phyloP scores from a whole-genome alignment of 2,329 filamentous ascomycete genomes.

The Nannizziopsis barbatae region DNA sequence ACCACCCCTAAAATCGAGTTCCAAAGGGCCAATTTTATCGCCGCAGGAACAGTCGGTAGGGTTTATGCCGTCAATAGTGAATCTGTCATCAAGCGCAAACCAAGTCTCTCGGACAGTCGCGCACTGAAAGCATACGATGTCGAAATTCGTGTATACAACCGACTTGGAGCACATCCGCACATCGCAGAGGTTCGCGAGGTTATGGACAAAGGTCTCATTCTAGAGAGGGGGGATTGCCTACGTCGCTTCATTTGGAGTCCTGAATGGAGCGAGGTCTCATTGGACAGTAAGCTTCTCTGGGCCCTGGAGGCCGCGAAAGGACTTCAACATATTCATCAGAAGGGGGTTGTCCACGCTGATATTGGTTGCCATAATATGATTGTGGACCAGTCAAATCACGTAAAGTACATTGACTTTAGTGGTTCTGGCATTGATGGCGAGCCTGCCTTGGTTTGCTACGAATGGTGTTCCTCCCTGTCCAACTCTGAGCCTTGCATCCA shows the following conservation, averaged over 20 bases:
- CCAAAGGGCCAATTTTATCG: too few relatives aligned
- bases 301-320: slow-evolving; percentile 15
- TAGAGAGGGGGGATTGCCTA: too few relatives aligned
- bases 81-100: too few relatives aligned
- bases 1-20: too few relatives aligned
- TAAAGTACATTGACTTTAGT: slow-evolving; percentile 17
- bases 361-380: slow-evolving; percentile 16
- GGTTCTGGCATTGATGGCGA: slow-evolving; percentile 16
- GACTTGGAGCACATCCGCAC: background rate
- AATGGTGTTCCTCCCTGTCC: slow-evolving; percentile 15
- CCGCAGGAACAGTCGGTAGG: too few relatives aligned
- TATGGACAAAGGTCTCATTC: background rate
- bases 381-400: slow-evolving; percentile 12
- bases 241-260: too few relatives aligned
- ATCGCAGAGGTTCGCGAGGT: background rate
- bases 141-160: background rate
- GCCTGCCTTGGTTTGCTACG: slow-evolving; percentile 15
- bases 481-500: slow-evolving; percentile 10
- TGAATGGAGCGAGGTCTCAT: background rate
- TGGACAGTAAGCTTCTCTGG: slow-evolving; percentile 7
- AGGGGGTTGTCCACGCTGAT: slow-evolving; percentile 15
- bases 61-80: too few relatives aligned
- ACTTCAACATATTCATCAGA: slow-evolving; percentile 14
- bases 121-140: background rate
- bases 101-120: too few relatives aligned